Evolutionary conservation across 2,329 filamentous ascomycete genomes (phyloP).

Genomic region (Arthrobotrys sphaeroides): DNA sequence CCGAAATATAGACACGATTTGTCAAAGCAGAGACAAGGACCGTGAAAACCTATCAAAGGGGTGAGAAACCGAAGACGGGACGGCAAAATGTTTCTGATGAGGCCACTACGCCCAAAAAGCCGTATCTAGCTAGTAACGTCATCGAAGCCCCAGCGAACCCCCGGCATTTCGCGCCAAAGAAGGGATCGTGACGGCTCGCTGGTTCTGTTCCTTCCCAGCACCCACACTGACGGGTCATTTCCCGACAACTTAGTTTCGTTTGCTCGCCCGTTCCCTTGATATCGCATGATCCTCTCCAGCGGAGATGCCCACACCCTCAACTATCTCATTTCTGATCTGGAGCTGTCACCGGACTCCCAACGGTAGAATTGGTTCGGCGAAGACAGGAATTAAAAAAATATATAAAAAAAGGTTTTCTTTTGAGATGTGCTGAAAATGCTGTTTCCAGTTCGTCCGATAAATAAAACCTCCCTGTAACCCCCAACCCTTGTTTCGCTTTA

Average conservation of each 20-base stretch:
- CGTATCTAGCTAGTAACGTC: constrained; percentile 38
- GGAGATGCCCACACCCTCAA: constrained; percentile 7
- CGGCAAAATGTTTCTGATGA: constrained; percentile 52
- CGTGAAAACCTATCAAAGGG: constrained; percentile 8
- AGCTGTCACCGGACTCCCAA: background rate
- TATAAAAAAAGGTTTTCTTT: background rate
- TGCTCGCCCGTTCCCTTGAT: constrained; percentile 18
- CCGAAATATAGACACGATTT: constrained; percentile 29
- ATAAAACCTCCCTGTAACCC: constrained; percentile 11
- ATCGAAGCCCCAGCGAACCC: constrained; percentile 37
- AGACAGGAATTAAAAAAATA: background rate
- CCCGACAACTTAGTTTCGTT: constrained; percentile 38
- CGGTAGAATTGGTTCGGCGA: background rate
- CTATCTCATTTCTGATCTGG: constrained; percentile 4
- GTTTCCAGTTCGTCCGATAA: constrained; percentile 49
- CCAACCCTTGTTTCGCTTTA: constrained; percentile 48
- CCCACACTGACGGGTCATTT: constrained; percentile 52
- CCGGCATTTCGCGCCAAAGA: constrained; percentile 40
- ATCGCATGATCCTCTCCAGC: background rate
- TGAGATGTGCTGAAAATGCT: background rate
- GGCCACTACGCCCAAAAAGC: constrained; percentile 24
- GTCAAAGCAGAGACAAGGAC: constrained; percentile 27
- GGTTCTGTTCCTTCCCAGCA: constrained; percentile 49
- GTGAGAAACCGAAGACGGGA: constrained; percentile 23
- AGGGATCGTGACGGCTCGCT: constrained; percentile 44